Evolutionary conservation across 1,284 basidiomycete species (phyloP).

Genomic region (Waitea zeae): DNA sequence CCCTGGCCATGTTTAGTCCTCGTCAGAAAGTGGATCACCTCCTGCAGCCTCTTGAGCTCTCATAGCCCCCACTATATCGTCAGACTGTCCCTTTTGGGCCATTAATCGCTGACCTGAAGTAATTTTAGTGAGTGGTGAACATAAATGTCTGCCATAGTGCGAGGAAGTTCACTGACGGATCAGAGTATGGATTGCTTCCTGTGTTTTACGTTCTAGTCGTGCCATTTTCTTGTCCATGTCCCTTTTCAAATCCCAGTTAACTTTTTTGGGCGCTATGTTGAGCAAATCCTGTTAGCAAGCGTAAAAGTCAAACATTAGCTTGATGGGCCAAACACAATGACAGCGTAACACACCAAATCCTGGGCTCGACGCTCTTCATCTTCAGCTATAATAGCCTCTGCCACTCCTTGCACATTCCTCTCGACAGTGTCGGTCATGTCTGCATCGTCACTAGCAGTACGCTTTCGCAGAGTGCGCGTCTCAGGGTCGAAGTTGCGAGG

Average conservation of each 20-base stretch:
- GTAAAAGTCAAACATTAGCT: too few relatives aligned
- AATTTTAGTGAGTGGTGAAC: neutral
- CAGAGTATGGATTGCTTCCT: slow-evolving; percentile 82
- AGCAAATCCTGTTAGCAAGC: slow-evolving; percentile 93
- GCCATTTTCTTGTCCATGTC: slow-evolving; percentile 83
- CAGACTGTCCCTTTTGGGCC: slow-evolving; percentile 56
- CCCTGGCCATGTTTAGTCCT: slow-evolving; percentile 30
- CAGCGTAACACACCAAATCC: slow-evolving; percentile 52
- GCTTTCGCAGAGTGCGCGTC: slow-evolving; percentile 61
- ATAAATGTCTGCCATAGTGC: slow-evolving; percentile 1
- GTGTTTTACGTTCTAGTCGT: slow-evolving; percentile 80
- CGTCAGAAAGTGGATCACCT: slow-evolving; percentile 33
- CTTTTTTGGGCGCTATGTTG: slow-evolving; percentile 91
- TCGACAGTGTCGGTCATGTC: slow-evolving; percentile 78
- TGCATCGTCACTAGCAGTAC: slow-evolving; percentile 27
- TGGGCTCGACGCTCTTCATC: slow-evolving; percentile 74
- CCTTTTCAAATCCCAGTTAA: slow-evolving; percentile 95
- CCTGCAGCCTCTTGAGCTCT: slow-evolving; percentile 43
- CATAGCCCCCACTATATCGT: slow-evolving; percentile 66
- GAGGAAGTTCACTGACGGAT: slow-evolving; percentile 48
- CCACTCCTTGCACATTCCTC: slow-evolving; percentile 68
- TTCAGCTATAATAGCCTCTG: slow-evolving; percentile 69
- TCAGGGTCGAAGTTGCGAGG: slow-evolving; percentile 78
- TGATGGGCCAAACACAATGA: too few relatives aligned
- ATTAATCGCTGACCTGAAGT: slow-evolving; percentile 54